Conservation (phyloP, 2,329 filamentous ascomycete species). For the Geosmithia putterillii region DNA sequence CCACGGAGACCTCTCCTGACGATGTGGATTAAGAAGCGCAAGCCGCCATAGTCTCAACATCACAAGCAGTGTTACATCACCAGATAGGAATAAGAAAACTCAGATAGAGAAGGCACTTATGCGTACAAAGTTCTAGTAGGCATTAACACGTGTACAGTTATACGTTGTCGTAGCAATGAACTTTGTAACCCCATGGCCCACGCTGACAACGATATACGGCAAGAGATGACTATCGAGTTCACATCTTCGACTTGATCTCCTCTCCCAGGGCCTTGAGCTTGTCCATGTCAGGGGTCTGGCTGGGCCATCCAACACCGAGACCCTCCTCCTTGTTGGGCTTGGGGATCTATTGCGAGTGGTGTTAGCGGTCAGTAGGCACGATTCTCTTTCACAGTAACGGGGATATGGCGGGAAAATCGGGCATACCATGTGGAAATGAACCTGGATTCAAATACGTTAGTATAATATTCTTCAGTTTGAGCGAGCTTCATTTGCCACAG, state of each 20-base stretch:
- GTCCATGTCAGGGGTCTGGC: constrained; percentile 65
- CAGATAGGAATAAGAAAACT: background rate
- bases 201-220: background rate
- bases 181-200: background rate
- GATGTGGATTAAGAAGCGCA: constrained; percentile 28
- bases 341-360: constrained; percentile 52
- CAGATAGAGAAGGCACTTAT: background rate
- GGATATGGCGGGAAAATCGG: background rate
- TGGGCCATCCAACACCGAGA: constrained; percentile 69
- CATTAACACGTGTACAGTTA: too few relatives aligned
- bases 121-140: background rate
- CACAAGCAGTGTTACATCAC: background rate
- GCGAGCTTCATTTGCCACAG: too few relatives aligned
- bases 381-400: background rate
- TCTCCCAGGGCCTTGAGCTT: constrained; percentile 67
- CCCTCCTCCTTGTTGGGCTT: constrained; percentile 82
- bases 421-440: constrained; percentile 85
- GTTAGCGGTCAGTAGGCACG: background rate
- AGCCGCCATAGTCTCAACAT: background rate
- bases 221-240: constrained; percentile 9
- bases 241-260: constrained; percentile 87
- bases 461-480: background rate
- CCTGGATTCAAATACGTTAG: constrained; percentile 30
- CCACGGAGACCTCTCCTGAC: constrained; percentile 23
- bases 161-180: too few relatives aligned